phyloP scores from a whole-genome alignment of 2,329 filamentous ascomycete genomes.

The Cercospora nicotianae region DNA sequence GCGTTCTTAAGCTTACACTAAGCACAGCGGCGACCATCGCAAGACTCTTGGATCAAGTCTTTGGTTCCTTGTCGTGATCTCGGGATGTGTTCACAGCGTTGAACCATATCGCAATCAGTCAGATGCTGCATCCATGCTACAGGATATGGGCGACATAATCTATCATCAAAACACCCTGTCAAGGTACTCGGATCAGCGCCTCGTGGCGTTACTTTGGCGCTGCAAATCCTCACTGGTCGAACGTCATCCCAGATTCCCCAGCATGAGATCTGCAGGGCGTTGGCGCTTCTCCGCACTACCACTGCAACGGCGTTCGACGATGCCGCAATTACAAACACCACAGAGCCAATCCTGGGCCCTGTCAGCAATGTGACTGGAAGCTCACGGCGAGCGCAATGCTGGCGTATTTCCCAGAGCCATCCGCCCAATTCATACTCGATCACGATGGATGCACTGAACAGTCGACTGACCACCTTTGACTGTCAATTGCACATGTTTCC shows the following conservation, averaged over 20 bases:
- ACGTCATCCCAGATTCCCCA: not conserved
- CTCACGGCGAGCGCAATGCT: not conserved
- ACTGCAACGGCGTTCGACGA: not conserved
- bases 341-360: not conserved
- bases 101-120: not conserved
- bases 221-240: not conserved
- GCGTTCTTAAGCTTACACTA: slow-evolving; percentile 6
- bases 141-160: not conserved
- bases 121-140: not conserved
- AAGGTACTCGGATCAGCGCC: not conserved
- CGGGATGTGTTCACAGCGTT: not conserved
- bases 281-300: slow-evolving; percentile 1
- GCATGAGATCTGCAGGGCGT: not conserved
- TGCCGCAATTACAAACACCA: not conserved
- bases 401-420: not conserved
- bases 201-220: not conserved
- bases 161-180: not conserved
- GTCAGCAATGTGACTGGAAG: too few relatives aligned
- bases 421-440: not conserved
- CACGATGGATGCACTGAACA: too few relatives aligned
- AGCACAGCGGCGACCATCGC: not conserved
- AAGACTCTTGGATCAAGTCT: not conserved
- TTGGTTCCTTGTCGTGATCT: not conserved
- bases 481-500: not conserved
- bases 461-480: not conserved